Evolutionary conservation across 352 stramenopile genomes (phyloP).

Genomic region (Peronospora belbahrii): DNA sequence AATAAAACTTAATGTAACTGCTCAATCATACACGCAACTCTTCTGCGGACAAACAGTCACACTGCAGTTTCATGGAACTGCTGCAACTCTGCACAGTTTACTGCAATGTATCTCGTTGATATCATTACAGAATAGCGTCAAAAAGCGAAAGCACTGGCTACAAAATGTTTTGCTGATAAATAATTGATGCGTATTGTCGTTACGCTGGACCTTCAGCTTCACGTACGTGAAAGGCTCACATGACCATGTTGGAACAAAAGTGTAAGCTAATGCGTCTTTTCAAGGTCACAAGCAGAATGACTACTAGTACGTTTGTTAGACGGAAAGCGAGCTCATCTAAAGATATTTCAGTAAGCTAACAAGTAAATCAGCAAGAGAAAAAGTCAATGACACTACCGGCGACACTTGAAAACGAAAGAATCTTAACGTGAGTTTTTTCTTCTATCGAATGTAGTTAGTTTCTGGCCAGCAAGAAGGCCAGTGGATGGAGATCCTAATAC

Average conservation of each 20-base stretch:
- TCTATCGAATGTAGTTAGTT: constrained; percentile 6
- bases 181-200: constrained; percentile 9
- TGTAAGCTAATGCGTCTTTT: constrained; percentile 27
- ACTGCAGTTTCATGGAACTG: no score
- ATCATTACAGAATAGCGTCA: constrained; percentile 2
- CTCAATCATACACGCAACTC: no score
- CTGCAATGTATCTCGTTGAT: background rate
- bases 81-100: background rate
- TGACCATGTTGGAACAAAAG: constrained; percentile 2
- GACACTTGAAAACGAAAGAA: constrained; percentile 11
- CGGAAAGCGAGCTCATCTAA: constrained; percentile 1
- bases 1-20: no score
- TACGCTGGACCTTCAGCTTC: constrained; percentile 7
- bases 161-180: constrained; percentile 1
- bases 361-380: background rate
- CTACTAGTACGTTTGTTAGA: background rate
- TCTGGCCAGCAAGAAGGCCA: constrained; percentile 12
- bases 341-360: constrained; percentile 11
- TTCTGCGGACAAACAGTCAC: background rate
- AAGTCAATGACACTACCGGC: background rate
- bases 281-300: background rate
- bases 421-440: background rate
- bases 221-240: constrained; percentile 14
- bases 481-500: constrained; percentile 7
- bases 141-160: constrained; percentile 3